Conservation (phyloP, 176 grass and related monocot species). For the Metroxylon sagu region DNA sequence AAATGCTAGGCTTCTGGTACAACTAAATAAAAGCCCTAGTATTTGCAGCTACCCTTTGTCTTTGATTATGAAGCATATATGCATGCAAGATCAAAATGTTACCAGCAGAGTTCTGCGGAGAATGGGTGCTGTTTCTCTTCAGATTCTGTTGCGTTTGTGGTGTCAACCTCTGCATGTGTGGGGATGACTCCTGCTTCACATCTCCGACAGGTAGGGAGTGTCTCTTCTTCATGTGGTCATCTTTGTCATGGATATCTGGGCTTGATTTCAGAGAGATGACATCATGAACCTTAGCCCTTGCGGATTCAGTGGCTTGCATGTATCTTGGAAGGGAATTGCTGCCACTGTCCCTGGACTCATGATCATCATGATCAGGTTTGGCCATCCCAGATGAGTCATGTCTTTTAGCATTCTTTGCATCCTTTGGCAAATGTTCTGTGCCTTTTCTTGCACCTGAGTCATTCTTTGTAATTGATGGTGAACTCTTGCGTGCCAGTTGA, state of each 20-base stretch:
- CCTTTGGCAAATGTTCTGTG: too few relatives aligned
- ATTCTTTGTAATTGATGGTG: too few relatives aligned
- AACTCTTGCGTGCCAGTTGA: too few relatives aligned
- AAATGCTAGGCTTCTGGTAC: too few relatives aligned
- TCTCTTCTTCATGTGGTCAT: constrained; percentile 15
- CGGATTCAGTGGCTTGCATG: constrained; percentile 20
- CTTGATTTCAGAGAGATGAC: constrained; percentile 6
- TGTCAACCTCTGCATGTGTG: constrained; percentile 13
- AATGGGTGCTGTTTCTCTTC: constrained; percentile 4
- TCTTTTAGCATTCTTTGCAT: too few relatives aligned
- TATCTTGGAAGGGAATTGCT: constrained; percentile 20
- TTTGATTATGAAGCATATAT: too few relatives aligned
- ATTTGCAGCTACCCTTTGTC: too few relatives aligned
- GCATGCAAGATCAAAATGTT: not conserved
- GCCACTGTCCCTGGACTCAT: constrained; percentile 5
- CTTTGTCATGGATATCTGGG: not conserved
- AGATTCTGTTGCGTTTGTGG: constrained; percentile 8
- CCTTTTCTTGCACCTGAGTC: too few relatives aligned
- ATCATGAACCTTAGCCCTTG: constrained; percentile 16
- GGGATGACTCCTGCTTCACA: constrained; percentile 18
- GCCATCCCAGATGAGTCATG: too few relatives aligned
- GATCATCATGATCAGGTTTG: not conserved
- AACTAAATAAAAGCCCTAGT: too few relatives aligned
- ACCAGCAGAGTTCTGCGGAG: constrained; percentile 12
- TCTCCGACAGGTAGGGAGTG: constrained; percentile 15